These are phyloP conservation scores for Metschnikowia continentalis DNA, from an alignment of 805 yeast genomes.

Conservation along the genomic window DNA sequence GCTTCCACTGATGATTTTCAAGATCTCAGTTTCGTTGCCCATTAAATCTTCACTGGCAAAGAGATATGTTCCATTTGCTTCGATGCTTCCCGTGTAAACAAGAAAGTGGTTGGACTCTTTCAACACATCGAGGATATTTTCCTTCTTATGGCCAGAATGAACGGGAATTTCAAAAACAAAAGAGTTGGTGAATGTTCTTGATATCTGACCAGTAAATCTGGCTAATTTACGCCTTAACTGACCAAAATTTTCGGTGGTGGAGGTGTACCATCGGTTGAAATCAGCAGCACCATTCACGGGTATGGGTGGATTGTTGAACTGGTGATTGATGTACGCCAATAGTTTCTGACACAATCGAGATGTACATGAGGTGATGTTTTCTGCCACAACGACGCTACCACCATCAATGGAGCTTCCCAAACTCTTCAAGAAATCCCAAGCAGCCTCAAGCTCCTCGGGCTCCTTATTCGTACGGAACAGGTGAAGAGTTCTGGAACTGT, in stretches of 20 bases:
- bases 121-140: conserved; percentile 52
- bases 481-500: conserved; percentile 58
- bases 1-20: conserved; percentile 37
- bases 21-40: conserved; percentile 37
- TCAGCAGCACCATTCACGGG: conserved; percentile 31
- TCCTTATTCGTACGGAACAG: conserved; percentile 83
- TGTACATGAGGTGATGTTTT: conserved; percentile 64
- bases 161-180: conserved; percentile 51
- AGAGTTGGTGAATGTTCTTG: conserved; percentile 71
- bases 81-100: conserved; percentile 67
- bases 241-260: conserved; percentile 67
- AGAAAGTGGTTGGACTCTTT: conserved; percentile 69
- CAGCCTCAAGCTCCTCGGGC: conserved; percentile 81
- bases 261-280: conserved; percentile 59
- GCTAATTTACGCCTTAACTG: conserved; percentile 75
- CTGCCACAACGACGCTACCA: conserved; percentile 77
- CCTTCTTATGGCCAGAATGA: conserved; percentile 41
- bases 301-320: conserved; percentile 55
- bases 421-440: conserved; percentile 73
- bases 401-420: conserved; percentile 76
- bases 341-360: conserved; percentile 66
- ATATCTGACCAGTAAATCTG: conserved; percentile 66
- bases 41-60: conserved; percentile 64
- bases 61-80: conserved; percentile 71
- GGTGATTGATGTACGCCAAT: conserved; percentile 66